Conservation (phyloP, 495 filamentous ascomycete species). For the Mytilinidion resinicola region DNA sequence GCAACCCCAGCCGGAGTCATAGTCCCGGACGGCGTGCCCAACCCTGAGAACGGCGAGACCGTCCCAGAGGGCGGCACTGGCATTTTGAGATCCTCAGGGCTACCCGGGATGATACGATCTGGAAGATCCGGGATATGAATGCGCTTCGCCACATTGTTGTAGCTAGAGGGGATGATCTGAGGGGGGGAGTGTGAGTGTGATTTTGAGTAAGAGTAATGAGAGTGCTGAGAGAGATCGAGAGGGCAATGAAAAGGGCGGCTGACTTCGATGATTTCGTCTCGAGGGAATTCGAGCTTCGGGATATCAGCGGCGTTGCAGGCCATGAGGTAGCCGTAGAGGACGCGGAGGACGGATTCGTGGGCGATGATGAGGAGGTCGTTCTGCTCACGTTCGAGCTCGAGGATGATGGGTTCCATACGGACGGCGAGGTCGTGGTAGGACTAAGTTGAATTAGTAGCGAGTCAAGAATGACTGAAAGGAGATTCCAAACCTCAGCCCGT, state of each 20-base stretch:
- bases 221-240: not conserved
- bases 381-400: constrained; percentile 94
- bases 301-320: constrained; percentile 96
- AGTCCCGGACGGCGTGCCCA: constrained; percentile 30
- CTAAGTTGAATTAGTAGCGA: constrained; percentile 40
- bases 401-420: constrained; percentile 95
- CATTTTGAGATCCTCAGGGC: constrained; percentile 78
- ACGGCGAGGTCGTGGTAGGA: constrained; percentile 98
- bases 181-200: constrained; percentile 11
- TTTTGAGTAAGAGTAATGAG: not conserved
- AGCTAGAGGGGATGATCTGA: constrained; percentile 90
- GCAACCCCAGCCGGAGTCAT: not conserved
- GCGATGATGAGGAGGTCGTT: constrained; percentile 97
- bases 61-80: constrained; percentile 61
- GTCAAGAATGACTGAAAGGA: not conserved
- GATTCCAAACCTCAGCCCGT: constrained; percentile 71
- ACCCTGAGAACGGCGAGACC: constrained; percentile 31
- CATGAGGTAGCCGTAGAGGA: constrained; percentile 97
- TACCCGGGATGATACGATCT: constrained; percentile 58
- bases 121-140: constrained; percentile 68
- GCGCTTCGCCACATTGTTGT: constrained; percentile 89
- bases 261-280: constrained; percentile 94
- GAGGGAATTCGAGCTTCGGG: constrained; percentile 85
- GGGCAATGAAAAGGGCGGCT: constrained; percentile 10
- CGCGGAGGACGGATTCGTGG: constrained; percentile 91